Evolutionary conservation across 441 rosid species (phyloP).

Genomic region (Arabidopsis hybrid): DNA sequence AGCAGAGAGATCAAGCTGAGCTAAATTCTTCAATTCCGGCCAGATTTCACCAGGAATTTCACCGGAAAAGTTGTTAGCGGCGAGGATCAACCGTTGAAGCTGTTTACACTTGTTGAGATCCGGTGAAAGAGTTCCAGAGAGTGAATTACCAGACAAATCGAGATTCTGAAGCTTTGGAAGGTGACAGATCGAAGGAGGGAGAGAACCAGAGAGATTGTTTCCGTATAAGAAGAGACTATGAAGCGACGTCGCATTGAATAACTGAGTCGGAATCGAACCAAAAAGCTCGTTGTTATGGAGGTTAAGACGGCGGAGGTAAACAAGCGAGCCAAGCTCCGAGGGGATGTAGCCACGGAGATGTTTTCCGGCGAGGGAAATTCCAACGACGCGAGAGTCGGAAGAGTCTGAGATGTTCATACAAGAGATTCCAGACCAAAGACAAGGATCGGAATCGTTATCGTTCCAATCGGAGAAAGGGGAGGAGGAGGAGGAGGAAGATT

Average conservation of each 20-base stretch:
- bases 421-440: conserved; percentile 84
- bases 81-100: conserved; percentile 75
- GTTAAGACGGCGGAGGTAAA: conserved; percentile 82
- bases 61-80: conserved; percentile 69
- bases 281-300: conserved; percentile 72
- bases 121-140: conserved; percentile 71
- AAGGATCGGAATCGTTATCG: conserved; percentile 75
- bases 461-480: conserved; percentile 86
- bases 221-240: conserved; percentile 79
- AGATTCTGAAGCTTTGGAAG: conserved; percentile 78
- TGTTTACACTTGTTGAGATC: conserved; percentile 68
- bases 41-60: conserved; percentile 75
- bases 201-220: conserved; percentile 80
- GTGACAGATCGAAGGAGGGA: conserved; percentile 77
- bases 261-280: conserved; percentile 77
- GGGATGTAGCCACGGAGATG: conserved; percentile 83
- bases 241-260: conserved; percentile 87
- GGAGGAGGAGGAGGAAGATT: conserved; percentile 46
- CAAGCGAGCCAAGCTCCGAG: conserved; percentile 78
- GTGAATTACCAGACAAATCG: conserved; percentile 80
- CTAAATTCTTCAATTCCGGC: conserved; percentile 66
- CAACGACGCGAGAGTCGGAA: conserved; percentile 73
- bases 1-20: conserved; percentile 85
- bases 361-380: conserved; percentile 67
- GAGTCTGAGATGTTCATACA: conserved; percentile 74